These are phyloP conservation scores for Paraphaeosphaeria minitans DNA, from an alignment of 2,329 filamentous ascomycete species.

Conservation along the genomic window DNA sequence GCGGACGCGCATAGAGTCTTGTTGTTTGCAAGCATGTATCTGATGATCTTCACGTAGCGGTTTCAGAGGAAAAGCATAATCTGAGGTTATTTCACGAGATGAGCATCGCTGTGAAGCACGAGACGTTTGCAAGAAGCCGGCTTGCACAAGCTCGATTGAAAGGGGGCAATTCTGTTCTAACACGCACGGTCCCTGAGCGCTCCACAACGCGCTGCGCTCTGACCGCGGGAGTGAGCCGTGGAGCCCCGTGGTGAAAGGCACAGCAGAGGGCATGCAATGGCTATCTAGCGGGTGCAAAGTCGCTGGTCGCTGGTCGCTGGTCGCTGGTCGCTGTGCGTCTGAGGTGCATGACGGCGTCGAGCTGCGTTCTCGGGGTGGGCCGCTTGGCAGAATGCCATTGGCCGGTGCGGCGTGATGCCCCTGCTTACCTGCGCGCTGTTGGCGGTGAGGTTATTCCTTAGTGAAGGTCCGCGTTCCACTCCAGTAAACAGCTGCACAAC, in stretches of 20 bases:
- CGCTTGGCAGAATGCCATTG: constrained; percentile 22
- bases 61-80: constrained; percentile 15
- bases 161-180: constrained; percentile 11
- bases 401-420: constrained; percentile 16
- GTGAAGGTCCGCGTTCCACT: constrained; percentile 21
- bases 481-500: constrained; percentile 9
- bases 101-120: constrained; percentile 16
- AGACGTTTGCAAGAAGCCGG: constrained; percentile 16
- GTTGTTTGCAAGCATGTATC: constrained; percentile 5
- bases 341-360: constrained; percentile 13
- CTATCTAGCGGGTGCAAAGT: constrained; percentile 8
- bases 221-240: constrained; percentile 10
- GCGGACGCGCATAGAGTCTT: constrained; percentile 10
- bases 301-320: not conserved
- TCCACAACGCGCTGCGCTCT: not conserved
- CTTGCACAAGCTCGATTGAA: constrained; percentile 8
- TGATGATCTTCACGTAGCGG: constrained; percentile 14
- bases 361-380: constrained; percentile 12
- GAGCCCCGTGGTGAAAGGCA: constrained; percentile 6
- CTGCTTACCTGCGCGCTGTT: constrained; percentile 22
- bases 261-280: constrained; percentile 4
- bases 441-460: constrained; percentile 29
- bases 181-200: not conserved
- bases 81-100: constrained; percentile 16
- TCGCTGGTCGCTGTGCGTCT: not conserved